Percentiles rank a stretch among this genome's conserved stretches.
phyloP scores from a whole-genome alignment of 768 basidiomycete species.

The Epithele typhae region DNA sequence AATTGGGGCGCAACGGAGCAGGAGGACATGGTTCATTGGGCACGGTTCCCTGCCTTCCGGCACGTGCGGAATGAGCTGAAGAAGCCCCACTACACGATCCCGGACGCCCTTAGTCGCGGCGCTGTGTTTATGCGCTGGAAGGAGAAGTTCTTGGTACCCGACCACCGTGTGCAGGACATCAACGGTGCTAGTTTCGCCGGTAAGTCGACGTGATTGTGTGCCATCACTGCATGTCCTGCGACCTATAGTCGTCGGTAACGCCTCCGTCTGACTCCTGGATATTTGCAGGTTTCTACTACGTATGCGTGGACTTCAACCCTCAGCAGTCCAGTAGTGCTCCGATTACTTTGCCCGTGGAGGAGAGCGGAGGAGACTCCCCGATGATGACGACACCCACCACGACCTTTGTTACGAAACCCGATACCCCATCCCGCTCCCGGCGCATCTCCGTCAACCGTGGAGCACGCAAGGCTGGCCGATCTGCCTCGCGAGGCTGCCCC shows the following conservation, averaged over 20 bases:
- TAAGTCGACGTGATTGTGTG: conserved; percentile 39
- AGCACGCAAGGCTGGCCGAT: conserved; percentile 29
- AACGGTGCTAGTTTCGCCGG: conserved; percentile 94
- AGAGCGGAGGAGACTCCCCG: conserved; percentile 1
- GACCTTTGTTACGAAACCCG: conserved; percentile 31
- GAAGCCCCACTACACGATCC: conserved; percentile 75
- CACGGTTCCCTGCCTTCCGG: conserved; percentile 86
- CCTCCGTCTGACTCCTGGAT: too few species aligned
- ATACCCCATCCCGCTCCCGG: conserved; percentile 15
- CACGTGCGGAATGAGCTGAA: conserved; percentile 77
- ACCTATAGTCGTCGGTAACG: not conserved
- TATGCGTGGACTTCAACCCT: conserved; percentile 90
- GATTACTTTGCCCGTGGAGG: conserved; percentile 14
- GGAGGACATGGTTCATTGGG: conserved; percentile 94
- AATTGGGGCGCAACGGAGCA: conserved; percentile 89
- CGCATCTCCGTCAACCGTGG: conserved; percentile 31
- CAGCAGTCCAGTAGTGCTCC: conserved; percentile 30
- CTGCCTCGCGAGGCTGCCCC: conserved; percentile 44
- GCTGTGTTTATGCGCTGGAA: conserved; percentile 97
- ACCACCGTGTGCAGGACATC: conserved; percentile 90
- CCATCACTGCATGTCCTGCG: not conserved
- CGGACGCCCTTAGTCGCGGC: conserved; percentile 57
- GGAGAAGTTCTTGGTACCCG: conserved; percentile 93
- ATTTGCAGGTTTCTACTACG: conserved; percentile 82
- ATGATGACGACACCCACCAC: conserved; percentile 9